Conservation (phyloP, 257 asterid species). For the Petunia secreta region DNA sequence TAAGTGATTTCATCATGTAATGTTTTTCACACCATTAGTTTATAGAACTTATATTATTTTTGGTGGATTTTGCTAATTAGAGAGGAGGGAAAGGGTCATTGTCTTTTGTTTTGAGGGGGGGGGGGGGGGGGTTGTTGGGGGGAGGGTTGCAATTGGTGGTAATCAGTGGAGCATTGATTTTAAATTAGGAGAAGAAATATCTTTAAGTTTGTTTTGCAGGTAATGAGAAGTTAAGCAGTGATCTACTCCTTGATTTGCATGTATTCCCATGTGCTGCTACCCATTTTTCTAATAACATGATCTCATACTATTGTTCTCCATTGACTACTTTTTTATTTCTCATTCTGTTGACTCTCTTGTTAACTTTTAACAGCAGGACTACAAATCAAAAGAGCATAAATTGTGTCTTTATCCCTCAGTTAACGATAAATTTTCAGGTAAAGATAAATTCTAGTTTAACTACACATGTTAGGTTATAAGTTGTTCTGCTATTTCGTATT, state of each 20-base stretch:
- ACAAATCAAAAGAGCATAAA: background rate
- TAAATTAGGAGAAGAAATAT: background rate
- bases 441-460: no score
- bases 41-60: no score
- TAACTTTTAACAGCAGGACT: background rate
- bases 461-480: no score
- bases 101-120: background rate
- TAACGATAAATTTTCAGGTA: no score
- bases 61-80: no score
- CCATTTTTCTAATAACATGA: constrained; percentile 13
- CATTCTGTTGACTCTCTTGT: background rate
- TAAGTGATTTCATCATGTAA: no score
- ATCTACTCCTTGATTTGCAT: background rate
- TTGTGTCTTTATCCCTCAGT: no score
- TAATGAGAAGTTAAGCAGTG: background rate
- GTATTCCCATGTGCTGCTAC: background rate
- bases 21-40: no score
- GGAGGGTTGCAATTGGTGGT: no score
- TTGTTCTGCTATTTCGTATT: no score
- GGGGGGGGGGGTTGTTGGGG: no score
- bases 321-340: background rate
- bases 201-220: background rate
- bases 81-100: background rate
- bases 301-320: background rate
- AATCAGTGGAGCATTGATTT: background rate